Percentiles rank a stretch among this genome's conserved stretches.
Evolutionary conservation across 257 asterid species (phyloP).

Genomic region (Prunella vulgaris): DNA sequence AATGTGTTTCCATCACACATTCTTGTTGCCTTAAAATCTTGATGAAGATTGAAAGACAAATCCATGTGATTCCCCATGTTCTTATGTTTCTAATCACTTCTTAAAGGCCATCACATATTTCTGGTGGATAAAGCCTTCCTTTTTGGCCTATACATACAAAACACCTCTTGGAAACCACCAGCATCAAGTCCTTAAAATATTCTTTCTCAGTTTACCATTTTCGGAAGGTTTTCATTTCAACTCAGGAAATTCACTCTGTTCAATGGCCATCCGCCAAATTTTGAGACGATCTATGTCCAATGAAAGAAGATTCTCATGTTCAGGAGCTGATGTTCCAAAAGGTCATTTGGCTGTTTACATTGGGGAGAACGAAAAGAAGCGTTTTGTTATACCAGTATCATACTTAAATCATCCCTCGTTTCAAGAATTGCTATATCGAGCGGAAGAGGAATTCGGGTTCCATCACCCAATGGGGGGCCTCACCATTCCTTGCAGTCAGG

Average conservation of each 20-base stretch:
- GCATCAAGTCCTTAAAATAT: not conserved
- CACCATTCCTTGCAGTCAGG: slow-evolving; percentile 20
- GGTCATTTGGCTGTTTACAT: no score
- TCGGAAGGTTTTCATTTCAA: not conserved
- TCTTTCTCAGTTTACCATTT: not conserved
- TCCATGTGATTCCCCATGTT: not conserved
- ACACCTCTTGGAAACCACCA: not conserved
- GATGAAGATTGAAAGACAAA: not conserved
- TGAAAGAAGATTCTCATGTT: not conserved
- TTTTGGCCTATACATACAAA: not conserved
- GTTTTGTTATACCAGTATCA: not conserved
- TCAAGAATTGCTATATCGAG: slow-evolving; percentile 9
- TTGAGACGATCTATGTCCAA: not conserved
- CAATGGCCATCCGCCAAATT: not conserved
- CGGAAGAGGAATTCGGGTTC: slow-evolving; percentile 7
- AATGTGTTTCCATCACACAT: not conserved
- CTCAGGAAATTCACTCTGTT: not conserved
- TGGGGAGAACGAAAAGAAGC: no score
- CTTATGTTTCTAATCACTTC: not conserved
- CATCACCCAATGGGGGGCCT: slow-evolving; percentile 28
- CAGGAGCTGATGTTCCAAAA: no score
- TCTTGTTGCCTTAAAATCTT: not conserved
- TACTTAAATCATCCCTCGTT: slow-evolving; percentile 9
- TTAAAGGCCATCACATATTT: not conserved
- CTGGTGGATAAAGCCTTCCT: not conserved